phyloP scores from a whole-genome alignment of 2,329 filamentous ascomycete species.

The Ceratocystis destructans region DNA sequence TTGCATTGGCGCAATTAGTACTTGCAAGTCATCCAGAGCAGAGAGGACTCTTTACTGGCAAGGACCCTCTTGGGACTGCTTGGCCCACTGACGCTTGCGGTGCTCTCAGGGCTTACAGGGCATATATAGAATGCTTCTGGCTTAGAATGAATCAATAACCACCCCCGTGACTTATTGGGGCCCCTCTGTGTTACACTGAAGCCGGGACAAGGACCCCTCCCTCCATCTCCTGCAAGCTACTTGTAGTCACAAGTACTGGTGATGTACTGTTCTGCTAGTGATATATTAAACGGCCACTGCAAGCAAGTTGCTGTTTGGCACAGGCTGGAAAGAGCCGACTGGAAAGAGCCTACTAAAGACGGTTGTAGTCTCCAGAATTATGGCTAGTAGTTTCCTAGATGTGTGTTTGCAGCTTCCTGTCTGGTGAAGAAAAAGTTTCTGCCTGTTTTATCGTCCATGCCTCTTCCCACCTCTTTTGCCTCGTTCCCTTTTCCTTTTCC shows the following conservation, averaged over 20 bases:
- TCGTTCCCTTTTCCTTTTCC: neutral
- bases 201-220: neutral
- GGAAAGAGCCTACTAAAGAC: too few relatives aligned
- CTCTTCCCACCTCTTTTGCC: neutral
- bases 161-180: neutral
- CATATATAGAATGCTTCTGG: too few relatives aligned
- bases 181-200: neutral
- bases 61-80: neutral
- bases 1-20: neutral
- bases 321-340: too few relatives aligned
- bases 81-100: neutral
- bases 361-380: neutral
- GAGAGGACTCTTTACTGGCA: neutral
- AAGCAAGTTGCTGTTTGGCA: neutral
- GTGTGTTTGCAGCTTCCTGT: neutral
- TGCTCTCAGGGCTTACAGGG: neutral
- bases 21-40: neutral
- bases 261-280: neutral
- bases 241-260: neutral
- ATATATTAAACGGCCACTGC: neutral
- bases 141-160: neutral
- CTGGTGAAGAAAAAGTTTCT: constrained; percentile 10
- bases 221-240: neutral
- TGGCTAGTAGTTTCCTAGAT: neutral
- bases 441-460: neutral